Base-by-base conservation (phyloP, 805 yeast species). In the Candida piceae region DNA sequence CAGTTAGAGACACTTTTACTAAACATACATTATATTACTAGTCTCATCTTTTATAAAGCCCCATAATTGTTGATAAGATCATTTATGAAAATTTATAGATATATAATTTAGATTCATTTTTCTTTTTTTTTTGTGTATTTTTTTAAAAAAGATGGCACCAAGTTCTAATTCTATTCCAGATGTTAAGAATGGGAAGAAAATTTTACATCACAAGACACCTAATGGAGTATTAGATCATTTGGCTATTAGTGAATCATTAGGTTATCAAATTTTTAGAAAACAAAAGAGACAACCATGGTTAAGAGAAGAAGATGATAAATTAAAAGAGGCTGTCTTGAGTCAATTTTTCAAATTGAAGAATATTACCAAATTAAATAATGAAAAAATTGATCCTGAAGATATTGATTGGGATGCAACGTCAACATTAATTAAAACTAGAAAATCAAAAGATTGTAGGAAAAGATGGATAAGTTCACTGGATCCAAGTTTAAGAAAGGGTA, bases 401-500 rank as follows among this genome's bases (percentile, higher is more conserved):
- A 68, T 82, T 8, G 69, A 77, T 36, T 84, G 94, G 94, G 84
- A 79, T 22, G 42, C 45, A n/a, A n/a, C n/a, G n/a, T n/a, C n/a
- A n/a, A n/a, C n/a, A n/a, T n/a, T n/a, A n/a, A n/a, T n/a, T n/a
- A n/a, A n/a, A n/a, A 51, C 66, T 24, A 57, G 96, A 36, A 80
- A 83, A 49, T 71, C 86, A 10, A 86, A 84, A 50, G 95, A 87
- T 55, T 84, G 95, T 53, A 72, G 87, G 24, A 88, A 87, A 57
- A 64, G 97, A 40, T 89, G 97, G 97, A 66, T 76, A 13, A 82
- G 81, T 44, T 85, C 95, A 1, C 61, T 89, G 28, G 93, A 87
- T 57, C 97, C 97, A 2, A 74, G 69, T 40, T 64, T 89, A 42
- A 74, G 78, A 38, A 84, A 85, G 46, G 97, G 97, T 1, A 76